Evolutionary conservation across 306 rosid species (phyloP), one percentile per base, ranked within the genome.

Genomic region (Vicia faba): DNA sequence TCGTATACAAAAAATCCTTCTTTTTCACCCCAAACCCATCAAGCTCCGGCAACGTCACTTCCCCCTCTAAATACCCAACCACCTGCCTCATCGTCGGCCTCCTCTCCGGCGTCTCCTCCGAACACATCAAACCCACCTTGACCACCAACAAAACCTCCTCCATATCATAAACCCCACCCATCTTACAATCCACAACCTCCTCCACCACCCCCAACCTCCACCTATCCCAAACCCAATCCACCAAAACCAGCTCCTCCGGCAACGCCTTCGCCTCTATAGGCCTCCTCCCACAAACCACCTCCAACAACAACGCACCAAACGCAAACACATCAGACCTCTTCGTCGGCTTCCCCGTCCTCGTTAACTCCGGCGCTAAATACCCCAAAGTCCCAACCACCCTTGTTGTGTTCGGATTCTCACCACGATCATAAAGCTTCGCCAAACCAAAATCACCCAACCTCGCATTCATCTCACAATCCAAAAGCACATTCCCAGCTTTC

Each of bases 151-250:
- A 76, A 6, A 61, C 88, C 78, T 86, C 82, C 12, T 10, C 51
- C 70, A 76, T 80, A 77, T 81, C 72, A 26, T 76, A 83, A 20
- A 25, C 70, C 20, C 83, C 79, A 3, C 38, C 80, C 66, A 86
- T 28, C 36, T 43, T 83, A 0, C 53, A 18, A 18, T 83, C 91
- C 71, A 81, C 76, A 26, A 81, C 83, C 23, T 57, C 80, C 55
- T 81, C 26, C 59, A 60, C 26, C 10, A 51, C 29, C 63, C 91
- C 91, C 26, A 25, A 40, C 33, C 45, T 71, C 83, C 86, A 84
- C 71, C 40, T 64, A 1, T 86, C 91, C 88, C 86, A 84, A 7
- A 84, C 88, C 86, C 86, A 86, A 2, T 86, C 91, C 51, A 86
- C 83, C 73, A 84, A 39, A 8, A 81, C 41, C 13, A 86, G 70